A percentile compares a stretch with the other conserved stretches of the same genome.
phyloP scores from a whole-genome alignment of 495 filamentous ascomycete species.

The Neurospora sublineolata region DNA sequence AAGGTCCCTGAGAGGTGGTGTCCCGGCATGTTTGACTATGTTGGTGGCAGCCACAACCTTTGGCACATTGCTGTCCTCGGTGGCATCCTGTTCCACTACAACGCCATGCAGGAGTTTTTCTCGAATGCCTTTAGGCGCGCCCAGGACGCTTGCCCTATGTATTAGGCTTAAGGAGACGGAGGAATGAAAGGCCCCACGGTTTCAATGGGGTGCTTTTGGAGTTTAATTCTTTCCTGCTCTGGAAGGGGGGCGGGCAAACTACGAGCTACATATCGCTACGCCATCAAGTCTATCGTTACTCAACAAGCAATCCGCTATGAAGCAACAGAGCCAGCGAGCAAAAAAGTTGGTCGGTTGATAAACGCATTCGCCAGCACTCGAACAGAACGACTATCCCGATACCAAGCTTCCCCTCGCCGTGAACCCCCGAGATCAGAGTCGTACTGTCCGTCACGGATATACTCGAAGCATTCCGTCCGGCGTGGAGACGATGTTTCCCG shows the following conservation, averaged over 20 bases:
- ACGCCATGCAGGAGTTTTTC: conserved; percentile 93
- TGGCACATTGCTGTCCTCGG: conserved; percentile 95
- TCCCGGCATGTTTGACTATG: conserved; percentile 86
- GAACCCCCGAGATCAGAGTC: no score
- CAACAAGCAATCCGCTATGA: neutral
- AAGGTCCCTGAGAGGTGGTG: conserved; percentile 89
- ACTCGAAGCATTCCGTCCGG: no score
- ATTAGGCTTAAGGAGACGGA: conserved; percentile 15
- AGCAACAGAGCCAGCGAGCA: neutral
- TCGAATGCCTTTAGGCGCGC: conserved; percentile 68
- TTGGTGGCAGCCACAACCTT: conserved; percentile 89
- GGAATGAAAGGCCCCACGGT: neutral
- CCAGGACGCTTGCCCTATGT: conserved; percentile 35
- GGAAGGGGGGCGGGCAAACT: neutral
- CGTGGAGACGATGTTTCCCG: no score
- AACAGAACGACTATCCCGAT: neutral
- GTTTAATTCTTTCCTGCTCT: neutral
- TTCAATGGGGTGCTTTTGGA: neutral
- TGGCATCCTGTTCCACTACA: conserved; percentile 94
- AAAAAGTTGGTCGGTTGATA: neutral
- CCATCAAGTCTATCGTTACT: neutral
- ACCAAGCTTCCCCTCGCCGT: neutral
- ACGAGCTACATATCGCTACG: neutral
- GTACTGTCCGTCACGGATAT: no score
- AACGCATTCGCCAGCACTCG: neutral